Percentiles rank a stretch among this genome's conserved stretches.
Conservation (phyloP, 768 basidiomycete species). For the Phlebiopsis flavidoalba region DNA sequence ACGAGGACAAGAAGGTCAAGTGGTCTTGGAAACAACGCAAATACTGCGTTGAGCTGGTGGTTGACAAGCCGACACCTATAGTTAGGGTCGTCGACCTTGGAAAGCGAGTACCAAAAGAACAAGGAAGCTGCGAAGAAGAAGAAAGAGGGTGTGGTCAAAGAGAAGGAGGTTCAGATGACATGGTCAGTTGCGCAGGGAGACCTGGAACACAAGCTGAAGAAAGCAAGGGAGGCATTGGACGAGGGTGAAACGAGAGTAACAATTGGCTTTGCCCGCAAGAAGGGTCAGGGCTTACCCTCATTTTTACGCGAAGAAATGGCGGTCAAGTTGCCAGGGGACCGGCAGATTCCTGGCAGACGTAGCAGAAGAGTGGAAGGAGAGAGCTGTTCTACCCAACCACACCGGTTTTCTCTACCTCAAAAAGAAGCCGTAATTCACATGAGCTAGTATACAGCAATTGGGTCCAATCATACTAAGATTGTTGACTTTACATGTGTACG, state of each 20-base stretch:
- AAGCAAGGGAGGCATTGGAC: constrained; percentile 51
- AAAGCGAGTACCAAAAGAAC: constrained; percentile 33
- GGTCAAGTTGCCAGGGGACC: constrained; percentile 39
- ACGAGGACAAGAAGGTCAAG: background rate
- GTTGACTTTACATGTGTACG: background rate
- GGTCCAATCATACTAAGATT: background rate
- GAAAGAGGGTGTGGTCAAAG: constrained; percentile 23
- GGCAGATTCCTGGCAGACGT: constrained; percentile 40
- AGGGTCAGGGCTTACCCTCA: constrained; percentile 31
- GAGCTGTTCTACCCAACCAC: constrained; percentile 30
- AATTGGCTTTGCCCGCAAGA: constrained; percentile 51
- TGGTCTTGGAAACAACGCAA: constrained; percentile 23
- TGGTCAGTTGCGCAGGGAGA: constrained; percentile 62
- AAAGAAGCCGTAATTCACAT: constrained; percentile 19
- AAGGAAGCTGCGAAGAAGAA: constrained; percentile 32
- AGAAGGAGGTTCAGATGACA: constrained; percentile 69
- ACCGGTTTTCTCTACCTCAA: constrained; percentile 41
- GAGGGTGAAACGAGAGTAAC: constrained; percentile 56
- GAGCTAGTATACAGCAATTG: background rate
- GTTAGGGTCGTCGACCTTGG: constrained; percentile 53
- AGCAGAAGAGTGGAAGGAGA: constrained; percentile 47
- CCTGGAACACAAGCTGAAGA: constrained; percentile 58
- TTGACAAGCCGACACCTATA: constrained; percentile 43
- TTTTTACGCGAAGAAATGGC: constrained; percentile 36
- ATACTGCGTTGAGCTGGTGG: constrained; percentile 50